Conservation (phyloP, 257 asterid species). For the Fraxinus cuspidata region DNA sequence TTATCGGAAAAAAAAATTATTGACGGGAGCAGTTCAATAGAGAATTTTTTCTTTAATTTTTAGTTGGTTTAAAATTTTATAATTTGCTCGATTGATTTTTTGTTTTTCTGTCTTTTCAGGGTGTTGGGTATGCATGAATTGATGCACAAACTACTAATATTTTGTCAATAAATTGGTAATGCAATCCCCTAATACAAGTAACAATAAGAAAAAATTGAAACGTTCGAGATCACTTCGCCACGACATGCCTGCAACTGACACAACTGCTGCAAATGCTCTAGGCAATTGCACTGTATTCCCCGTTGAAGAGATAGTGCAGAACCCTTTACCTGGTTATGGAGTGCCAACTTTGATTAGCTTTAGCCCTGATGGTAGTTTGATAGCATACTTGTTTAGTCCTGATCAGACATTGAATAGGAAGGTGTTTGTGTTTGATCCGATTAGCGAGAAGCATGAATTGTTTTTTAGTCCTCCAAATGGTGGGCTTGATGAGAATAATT, state of each 20-base stretch:
- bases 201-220: constrained; percentile 53
- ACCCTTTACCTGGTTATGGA: constrained; percentile 81
- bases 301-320: constrained; percentile 80
- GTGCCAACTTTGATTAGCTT: constrained; percentile 74
- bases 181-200: constrained; percentile 56
- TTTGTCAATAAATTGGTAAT: constrained; percentile 46
- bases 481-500: constrained; percentile 86
- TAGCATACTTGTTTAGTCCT: constrained; percentile 74
- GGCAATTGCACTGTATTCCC: constrained; percentile 61
- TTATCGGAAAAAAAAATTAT: neutral
- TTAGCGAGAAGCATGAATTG: constrained; percentile 61
- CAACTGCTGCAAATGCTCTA: constrained; percentile 49
- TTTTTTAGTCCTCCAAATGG: constrained; percentile 84
- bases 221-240: constrained; percentile 47
- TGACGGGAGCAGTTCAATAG: neutral
- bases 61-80: constrained; percentile 4
- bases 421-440: constrained; percentile 67
- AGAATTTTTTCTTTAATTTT: neutral
- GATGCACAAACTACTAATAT: constrained; percentile 42
- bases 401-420: constrained; percentile 70
- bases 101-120: constrained; percentile 34
- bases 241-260: constrained; percentile 71
- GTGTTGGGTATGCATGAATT: constrained; percentile 43
- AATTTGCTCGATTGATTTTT: constrained; percentile 3
- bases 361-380: constrained; percentile 78